Base-by-base conservation (phyloP, 768 basidiomycete genomes). In the Suillus weaverae region DNA sequence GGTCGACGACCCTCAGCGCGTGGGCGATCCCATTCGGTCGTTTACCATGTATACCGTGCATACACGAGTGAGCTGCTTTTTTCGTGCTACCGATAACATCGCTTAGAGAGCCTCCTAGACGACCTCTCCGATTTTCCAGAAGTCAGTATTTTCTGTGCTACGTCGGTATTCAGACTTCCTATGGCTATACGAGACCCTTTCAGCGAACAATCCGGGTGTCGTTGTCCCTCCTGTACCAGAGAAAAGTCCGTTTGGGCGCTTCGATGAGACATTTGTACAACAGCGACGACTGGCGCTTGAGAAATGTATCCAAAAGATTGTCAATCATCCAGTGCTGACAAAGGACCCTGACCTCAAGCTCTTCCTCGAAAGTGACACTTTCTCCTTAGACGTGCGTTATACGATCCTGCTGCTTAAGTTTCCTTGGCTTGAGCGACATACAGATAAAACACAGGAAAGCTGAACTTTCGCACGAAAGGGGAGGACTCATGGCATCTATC, bases 11-110 rank as follows among this genome's bases (percentile, higher is more conserved):
- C 97, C 97, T 6, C 95, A 98, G 69, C 94, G 92, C 70, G 92
- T 98, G 51, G 97, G 97, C n/a, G 94, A 96, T 71, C 93, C 95
- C 1, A 93, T 98, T 56, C 89, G 93, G 64, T 87, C 89, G 18
- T 97, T 94, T 73, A 97, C 92, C 13, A 95, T 99, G 80, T 99
- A 99, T 75, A 99, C 97, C 2, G 94, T 99, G 2, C 90, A 94
- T 65, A 97, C 96, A 16, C 82, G 86, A 68, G 94, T 93, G 74
- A 61, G 86, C 72, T 43, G 10, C 36, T 54, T 18, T 51, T 65
- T 43, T 38, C 39, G 5, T 39, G 38, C 18, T 63, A 20, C 14
- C 4, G 13, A 20, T n/a, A 18, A 13, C 18, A 11, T 61, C 48
- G 63, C 61, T 66, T 11, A 39, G 1, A 56, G 4, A 36, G 10